These are phyloP conservation scores for Simplicillium sp. DNA, from an alignment of 2,329 filamentous ascomycete species.

Conservation along the genomic window DNA sequence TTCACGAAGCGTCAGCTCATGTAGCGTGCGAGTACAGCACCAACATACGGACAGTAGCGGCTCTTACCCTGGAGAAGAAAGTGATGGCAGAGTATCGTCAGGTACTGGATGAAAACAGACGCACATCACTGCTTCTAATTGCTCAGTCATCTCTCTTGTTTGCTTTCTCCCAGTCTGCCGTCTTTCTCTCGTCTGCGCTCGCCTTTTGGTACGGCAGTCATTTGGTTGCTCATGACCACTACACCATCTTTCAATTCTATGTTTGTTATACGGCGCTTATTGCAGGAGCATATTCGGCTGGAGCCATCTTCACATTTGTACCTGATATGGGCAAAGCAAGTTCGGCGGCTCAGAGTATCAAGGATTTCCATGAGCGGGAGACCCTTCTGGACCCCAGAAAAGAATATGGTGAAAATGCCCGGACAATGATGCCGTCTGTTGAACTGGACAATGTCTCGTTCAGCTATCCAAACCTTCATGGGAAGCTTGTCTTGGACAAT, in stretches of 20 bases:
- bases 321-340: too few relatives aligned
- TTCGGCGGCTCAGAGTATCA: too few relatives aligned
- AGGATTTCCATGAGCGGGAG: constrained; percentile 2
- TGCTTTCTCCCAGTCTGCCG: constrained; percentile 19
- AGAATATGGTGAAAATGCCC: too few relatives aligned
- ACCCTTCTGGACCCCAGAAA: constrained; percentile 2
- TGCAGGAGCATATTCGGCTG: background rate
- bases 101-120: constrained; percentile 18
- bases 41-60: constrained; percentile 48
- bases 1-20: too few relatives aligned
- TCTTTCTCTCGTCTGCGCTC: constrained; percentile 30
- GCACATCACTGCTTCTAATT: too few relatives aligned
- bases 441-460: too few relatives aligned
- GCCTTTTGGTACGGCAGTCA: constrained; percentile 37
- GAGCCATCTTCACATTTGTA: constrained; percentile 3
- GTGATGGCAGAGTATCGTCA: constrained; percentile 28
- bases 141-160: constrained; percentile 15
- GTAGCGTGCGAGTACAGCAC: constrained; percentile 52
- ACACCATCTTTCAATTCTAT: constrained; percentile 34
- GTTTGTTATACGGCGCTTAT: constrained; percentile 38
- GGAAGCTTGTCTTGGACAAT: too few relatives aligned
- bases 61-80: constrained; percentile 46
- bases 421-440: too few relatives aligned
- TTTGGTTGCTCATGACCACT: constrained; percentile 11
- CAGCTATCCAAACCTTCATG: too few relatives aligned